phyloP scores from a whole-genome alignment of 2,329 filamentous ascomycete genomes.

The Teratosphaeria nubilosa region DNA sequence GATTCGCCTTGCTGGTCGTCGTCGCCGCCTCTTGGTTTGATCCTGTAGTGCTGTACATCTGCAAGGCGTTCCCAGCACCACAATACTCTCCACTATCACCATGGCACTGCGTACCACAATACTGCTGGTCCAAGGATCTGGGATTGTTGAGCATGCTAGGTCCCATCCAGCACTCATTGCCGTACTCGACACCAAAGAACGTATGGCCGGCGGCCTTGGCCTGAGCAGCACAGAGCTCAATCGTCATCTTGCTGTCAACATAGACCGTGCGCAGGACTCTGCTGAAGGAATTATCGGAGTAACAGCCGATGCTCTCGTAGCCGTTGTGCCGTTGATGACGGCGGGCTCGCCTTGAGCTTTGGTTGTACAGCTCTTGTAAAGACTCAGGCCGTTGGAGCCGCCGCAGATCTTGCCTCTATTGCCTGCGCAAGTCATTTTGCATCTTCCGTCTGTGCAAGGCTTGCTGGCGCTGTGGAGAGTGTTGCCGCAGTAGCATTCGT shows the following conservation, averaged over 20 bases:
- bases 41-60: slow-evolving; percentile 16
- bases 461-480: slow-evolving; percentile 4
- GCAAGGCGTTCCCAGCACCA: slow-evolving; percentile 19
- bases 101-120: slow-evolving; percentile 21
- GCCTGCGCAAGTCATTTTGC: slow-evolving; percentile 17
- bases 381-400: slow-evolving; percentile 11
- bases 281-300: neutral
- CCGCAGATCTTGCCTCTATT: slow-evolving; percentile 19
- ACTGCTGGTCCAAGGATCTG: neutral
- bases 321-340: neutral
- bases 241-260: neutral
- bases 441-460: slow-evolving; percentile 9
- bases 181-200: slow-evolving; percentile 32
- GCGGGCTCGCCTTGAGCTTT: neutral
- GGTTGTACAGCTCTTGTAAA: slow-evolving; percentile 11
- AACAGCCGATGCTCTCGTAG: neutral
- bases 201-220: slow-evolving; percentile 14
- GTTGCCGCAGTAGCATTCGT: slow-evolving; percentile 23
- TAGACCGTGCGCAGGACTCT: neutral
- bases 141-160: neutral
- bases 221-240: neutral
- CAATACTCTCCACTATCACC: slow-evolving; percentile 20
- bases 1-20: neutral
- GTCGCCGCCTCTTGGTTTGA: neutral
- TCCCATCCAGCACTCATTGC: slow-evolving; percentile 22